Evolutionary conservation across 257 asterid genomes (phyloP), one percentile per base, ranked within the genome.

Genomic region (Ilex asprella): DNA sequence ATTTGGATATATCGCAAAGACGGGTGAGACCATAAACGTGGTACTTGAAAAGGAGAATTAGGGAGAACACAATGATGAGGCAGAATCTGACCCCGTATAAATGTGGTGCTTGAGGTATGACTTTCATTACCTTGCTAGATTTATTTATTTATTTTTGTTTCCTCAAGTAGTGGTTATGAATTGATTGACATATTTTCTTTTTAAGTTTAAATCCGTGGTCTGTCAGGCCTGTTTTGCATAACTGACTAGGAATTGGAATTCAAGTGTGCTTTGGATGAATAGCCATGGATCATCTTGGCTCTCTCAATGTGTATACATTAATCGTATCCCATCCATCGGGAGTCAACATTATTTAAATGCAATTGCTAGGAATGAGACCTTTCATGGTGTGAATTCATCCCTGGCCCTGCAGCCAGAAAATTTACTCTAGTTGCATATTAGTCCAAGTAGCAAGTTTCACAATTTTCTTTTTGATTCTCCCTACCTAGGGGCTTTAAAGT

Each of bases 1-100:
- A 76, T 93, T 93, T 41, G 99, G 99, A 51, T 93, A 93, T 70
- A 93, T 93, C 67, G 97, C 99, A 3, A 86, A 94, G 74, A 86
- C 99, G 30, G 97, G 99, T 30, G 99, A 93, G 78, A 89, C 89
- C 52, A 82, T 85, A 64, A 82, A 87, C 72, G 94, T 93, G 59
- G 84, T 85, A 39, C 84, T 93, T 59, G 96, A 89, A 79, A 86
- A 81, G 70, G 89, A 61, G 68, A 78, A 69, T 51, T 82, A 74
- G 58, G 97, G 83, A 69, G 97, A 92, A 58, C 81, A 71, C 64
- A 84, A 72, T 43, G 86, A 75, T 27, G 81, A 60, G 16, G 70
- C 71, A 16, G 96, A 89, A 70, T 77, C 95, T 54, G 93, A 84
- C 39, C 54, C 62, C 75, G 61, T 95, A 83, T 32, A 68, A 70